Percentiles rank a stretch among this genome's conserved stretches.
Conservation (phyloP, 768 basidiomycete species). For the Mycena capillaripes region DNA sequence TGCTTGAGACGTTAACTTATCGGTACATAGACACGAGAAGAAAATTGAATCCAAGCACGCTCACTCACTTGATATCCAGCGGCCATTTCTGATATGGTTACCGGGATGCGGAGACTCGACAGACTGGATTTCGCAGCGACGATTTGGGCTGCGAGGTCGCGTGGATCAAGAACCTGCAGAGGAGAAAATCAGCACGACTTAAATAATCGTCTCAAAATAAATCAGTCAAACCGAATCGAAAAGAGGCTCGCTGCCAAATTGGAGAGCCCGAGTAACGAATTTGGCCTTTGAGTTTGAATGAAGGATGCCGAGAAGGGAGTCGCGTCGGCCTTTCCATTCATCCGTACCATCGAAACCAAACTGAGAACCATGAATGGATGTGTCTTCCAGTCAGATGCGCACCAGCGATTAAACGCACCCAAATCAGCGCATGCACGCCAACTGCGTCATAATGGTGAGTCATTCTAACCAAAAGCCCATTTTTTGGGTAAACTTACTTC, state of each 20-base stretch:
- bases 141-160: conserved; percentile 66
- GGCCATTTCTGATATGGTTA: conserved; percentile 78
- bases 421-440: conserved; percentile 83
- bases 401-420: too few relatives aligned
- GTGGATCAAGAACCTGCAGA: conserved; percentile 58
- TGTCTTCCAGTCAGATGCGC: neutral
- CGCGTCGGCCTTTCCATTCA: conserved; percentile 68
- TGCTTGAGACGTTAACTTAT: neutral
- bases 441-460: conserved; percentile 44
- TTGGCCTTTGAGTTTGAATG: conserved; percentile 73
- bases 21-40: neutral
- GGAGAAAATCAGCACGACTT: neutral
- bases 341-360: conserved; percentile 64
- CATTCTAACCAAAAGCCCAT: neutral
- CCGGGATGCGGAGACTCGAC: conserved; percentile 68
- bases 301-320: conserved; percentile 65
- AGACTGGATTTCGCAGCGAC: conserved; percentile 62
- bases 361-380: too few relatives aligned
- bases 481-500: conserved; percentile 37
- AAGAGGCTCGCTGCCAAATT: conserved; percentile 82
- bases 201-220: too few relatives aligned
- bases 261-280: conserved; percentile 74
- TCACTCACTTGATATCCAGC: conserved; percentile 63
- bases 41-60: too few relatives aligned
- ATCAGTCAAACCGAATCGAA: conserved; percentile 55